Base-by-base conservation (phyloP, 139 green algal genomes). In the Chlamydomonas applanata region DNA sequence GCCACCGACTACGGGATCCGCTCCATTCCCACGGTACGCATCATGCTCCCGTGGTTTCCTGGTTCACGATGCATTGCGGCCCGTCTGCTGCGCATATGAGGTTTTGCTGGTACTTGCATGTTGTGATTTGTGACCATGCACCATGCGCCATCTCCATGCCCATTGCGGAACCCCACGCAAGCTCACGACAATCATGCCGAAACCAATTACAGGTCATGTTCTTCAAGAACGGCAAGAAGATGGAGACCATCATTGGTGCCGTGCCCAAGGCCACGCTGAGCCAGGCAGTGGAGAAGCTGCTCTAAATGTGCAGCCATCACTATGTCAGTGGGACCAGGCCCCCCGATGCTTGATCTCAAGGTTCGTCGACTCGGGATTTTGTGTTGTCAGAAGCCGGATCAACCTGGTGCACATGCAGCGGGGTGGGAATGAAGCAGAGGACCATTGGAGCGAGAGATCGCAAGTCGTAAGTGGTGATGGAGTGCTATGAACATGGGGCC, bases 231-330 rank as follows among this genome's bases (percentile, higher is more conserved):
- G 94, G 96, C 49, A 79, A 96, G 81, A 99, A 98, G 86, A 85
- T 95, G 87, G 96, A 99, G 64, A 97, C 95, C 4, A 94, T 99
- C 70, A 99, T 99, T 71, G 96, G 96, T 53, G 96, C 96, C 1
- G 96, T 99, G 30, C 93, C 96, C 46, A 98, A 98, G 87, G 72
- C 79, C 3, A 97, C 93, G 0, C 88, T 99, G 22, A 71, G 85
- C 1, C 84, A 93, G 73, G 94, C 92, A 30, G 83, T 99, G 3
- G 92, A 98, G 62, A 99, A 98, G 88, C 97, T 93, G 83, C 56
- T 97, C 0, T 81, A 59, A 76, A 34, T 20, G 11, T 5, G 27
- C 29, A 49, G 40, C 11, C 11, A 49, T 7, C 40, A 49, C 7
- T 11, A 49, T 49, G 40, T 11, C 40, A 49, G 40, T 11, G 40